phyloP scores from a whole-genome alignment of 768 basidiomycete species.

The Sporobolomyces pararoseus region DNA sequence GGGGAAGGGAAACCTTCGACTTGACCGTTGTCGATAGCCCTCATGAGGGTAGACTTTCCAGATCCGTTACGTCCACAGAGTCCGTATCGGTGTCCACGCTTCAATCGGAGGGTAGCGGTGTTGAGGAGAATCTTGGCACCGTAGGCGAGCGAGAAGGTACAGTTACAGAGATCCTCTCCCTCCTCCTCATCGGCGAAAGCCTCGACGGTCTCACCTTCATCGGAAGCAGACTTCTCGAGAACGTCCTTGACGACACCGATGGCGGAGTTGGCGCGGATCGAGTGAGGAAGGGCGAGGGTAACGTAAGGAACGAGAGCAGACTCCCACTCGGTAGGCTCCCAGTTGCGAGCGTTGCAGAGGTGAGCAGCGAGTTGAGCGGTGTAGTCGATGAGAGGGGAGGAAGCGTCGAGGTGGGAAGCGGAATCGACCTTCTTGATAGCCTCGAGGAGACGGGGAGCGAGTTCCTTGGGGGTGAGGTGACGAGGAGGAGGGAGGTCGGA shows the following conservation, averaged over 20 bases:
- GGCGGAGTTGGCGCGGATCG: conserved; percentile 60
- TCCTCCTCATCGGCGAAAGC: conserved; percentile 51
- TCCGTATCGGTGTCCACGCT: conserved; percentile 89
- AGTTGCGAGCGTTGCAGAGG: conserved; percentile 57
- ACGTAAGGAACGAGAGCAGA: conserved; percentile 44
- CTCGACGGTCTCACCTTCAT: conserved; percentile 46
- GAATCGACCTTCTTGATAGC: conserved; percentile 66
- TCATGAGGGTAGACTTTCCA: conserved; percentile 93
- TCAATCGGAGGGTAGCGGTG: conserved; percentile 82
- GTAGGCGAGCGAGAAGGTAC: conserved; percentile 90
- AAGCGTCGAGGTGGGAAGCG: conserved; percentile 34
- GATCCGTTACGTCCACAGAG: conserved; percentile 91
- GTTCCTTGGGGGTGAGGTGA: conserved; percentile 64
- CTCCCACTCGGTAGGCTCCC: conserved; percentile 49
- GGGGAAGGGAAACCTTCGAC: conserved; percentile 90
- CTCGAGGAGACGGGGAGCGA: conserved; percentile 63
- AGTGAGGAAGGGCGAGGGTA: conserved; percentile 42
- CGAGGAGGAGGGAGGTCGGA: conserved; percentile 85
- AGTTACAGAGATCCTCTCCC: conserved; percentile 86
- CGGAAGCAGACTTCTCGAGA: conserved; percentile 56
- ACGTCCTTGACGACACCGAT: conserved; percentile 71
- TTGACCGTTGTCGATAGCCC: conserved; percentile 79
- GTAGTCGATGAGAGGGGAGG: conserved; percentile 45
- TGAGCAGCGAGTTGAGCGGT: conserved; percentile 64
- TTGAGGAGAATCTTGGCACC: conserved; percentile 64